These are phyloP conservation scores for Malus fusca DNA, from an alignment of 306 rosid species.

Conservation along the genomic window DNA sequence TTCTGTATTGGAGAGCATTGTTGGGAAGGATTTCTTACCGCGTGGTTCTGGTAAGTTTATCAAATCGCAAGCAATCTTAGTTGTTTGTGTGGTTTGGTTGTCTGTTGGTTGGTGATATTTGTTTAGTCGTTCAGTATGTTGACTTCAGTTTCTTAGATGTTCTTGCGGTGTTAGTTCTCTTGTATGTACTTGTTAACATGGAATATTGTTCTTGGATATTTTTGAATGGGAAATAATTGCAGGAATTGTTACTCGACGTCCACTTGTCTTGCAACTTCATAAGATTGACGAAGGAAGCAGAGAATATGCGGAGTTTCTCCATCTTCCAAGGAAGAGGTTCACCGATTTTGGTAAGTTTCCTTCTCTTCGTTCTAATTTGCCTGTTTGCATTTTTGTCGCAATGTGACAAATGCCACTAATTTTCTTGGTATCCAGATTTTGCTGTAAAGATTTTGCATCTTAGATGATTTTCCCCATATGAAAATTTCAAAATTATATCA, in stretches of 20 bases:
- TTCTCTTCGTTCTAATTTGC: background rate
- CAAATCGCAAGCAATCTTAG: background rate
- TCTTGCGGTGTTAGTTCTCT: background rate
- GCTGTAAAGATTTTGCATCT: background rate
- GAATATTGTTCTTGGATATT: background rate
- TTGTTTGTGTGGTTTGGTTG: background rate
- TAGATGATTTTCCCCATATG: background rate
- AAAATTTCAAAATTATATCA: background rate
- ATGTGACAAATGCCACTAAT: background rate
- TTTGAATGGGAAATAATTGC: constrained; percentile 19
- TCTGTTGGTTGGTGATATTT: background rate
- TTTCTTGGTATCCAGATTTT: background rate
- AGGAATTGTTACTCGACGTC: constrained; percentile 93
- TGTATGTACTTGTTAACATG: background rate
- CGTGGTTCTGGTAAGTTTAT: constrained; percentile 78
- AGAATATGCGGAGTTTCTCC: constrained; percentile 87
- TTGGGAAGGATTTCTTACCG: constrained; percentile 94
- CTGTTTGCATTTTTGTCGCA: background rate
- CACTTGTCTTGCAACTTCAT: constrained; percentile 90
- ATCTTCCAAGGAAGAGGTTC: constrained; percentile 71
- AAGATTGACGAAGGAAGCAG: constrained; percentile 70
- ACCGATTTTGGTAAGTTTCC: constrained; percentile 62
- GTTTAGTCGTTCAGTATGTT: background rate
- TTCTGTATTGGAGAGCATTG: constrained; percentile 82
- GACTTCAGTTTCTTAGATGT: background rate